phyloP scores from a whole-genome alignment of 2,329 filamentous ascomycete genomes.

The Exophiala calicioides region DNA sequence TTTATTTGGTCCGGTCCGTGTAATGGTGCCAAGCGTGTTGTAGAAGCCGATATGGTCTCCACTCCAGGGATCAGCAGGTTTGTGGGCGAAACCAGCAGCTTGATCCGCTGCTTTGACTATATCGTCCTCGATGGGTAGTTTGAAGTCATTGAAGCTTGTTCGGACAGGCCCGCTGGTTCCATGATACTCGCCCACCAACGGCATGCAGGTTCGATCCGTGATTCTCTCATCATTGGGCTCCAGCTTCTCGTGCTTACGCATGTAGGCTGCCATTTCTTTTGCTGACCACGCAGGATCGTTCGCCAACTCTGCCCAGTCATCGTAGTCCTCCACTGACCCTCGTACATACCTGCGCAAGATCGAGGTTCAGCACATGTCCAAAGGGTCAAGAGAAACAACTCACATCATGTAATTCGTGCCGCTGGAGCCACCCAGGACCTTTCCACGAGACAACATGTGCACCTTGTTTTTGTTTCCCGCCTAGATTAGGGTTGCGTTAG shows the following conservation, averaged over 20 bases:
- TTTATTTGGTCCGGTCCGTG: constrained; percentile 27
- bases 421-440: constrained; percentile 37
- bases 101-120: constrained; percentile 27
- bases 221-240: constrained; percentile 31
- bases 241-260: constrained; percentile 36
- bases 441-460: constrained; percentile 35
- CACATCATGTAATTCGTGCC: constrained; percentile 37
- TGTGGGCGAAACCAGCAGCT: constrained; percentile 24
- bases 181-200: constrained; percentile 24
- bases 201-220: constrained; percentile 27
- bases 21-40: constrained; percentile 25
- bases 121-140: constrained; percentile 27
- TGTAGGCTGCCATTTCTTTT: constrained; percentile 33
- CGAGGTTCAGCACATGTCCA: neutral
- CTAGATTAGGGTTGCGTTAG: constrained; percentile 2
- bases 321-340: constrained; percentile 35
- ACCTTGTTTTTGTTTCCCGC: constrained; percentile 24
- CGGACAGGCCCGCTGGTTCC: constrained; percentile 40
- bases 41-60: constrained; percentile 31
- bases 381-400: neutral
- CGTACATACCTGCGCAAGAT: constrained; percentile 23
- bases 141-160: constrained; percentile 32
- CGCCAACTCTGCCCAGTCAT: constrained; percentile 36
- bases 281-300: constrained; percentile 36
- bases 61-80: constrained; percentile 27